Evolutionary conservation across 495 filamentous ascomycete species (phyloP).

Genomic region (Apiosordaria backusii): DNA sequence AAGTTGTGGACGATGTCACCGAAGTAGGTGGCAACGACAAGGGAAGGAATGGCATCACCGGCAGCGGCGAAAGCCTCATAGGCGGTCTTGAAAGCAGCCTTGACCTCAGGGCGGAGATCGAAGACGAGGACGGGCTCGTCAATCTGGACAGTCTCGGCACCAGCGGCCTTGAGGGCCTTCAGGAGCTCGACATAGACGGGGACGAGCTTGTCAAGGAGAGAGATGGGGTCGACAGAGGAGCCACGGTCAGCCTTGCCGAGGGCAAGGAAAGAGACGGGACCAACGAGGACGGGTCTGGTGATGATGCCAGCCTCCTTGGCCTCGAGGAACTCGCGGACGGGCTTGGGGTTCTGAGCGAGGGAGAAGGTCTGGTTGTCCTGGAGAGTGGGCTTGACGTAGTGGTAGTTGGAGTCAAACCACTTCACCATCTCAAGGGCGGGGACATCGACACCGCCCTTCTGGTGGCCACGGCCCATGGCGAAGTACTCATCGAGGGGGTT

Average conservation of each 20-base stretch:
- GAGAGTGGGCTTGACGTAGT: constrained; percentile 98
- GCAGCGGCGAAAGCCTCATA: constrained; percentile 81
- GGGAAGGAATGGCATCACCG: constrained; percentile 71
- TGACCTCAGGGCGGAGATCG: constrained; percentile 79
- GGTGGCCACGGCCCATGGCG: constrained; percentile 97
- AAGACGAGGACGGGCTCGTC: constrained; percentile 96
- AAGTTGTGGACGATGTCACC: constrained; percentile 99
- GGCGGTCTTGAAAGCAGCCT: constrained; percentile 95
- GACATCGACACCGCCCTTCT: constrained; percentile 89
- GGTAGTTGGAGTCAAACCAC: constrained; percentile 99
- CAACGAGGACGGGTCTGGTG: constrained; percentile 91
- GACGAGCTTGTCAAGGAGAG: constrained; percentile 83
- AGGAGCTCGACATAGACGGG: constrained; percentile 92
- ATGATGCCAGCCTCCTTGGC: constrained; percentile 91
- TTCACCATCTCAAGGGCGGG: constrained; percentile 98
- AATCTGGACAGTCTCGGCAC: constrained; percentile 93
- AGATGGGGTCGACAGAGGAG: constrained; percentile 86
- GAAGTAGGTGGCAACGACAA: constrained; percentile 94
- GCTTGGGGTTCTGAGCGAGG: constrained; percentile 82
- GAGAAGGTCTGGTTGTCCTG: constrained; percentile 95
- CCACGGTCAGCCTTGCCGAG: constrained; percentile 96
- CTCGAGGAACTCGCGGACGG: constrained; percentile 89
- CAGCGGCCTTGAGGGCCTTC: constrained; percentile 85
- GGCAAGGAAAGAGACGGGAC: constrained; percentile 92
- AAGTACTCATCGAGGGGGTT: constrained; percentile 93